phyloP scores from a whole-genome alignment of 2,329 filamentous ascomycete genomes.

The Pseudocercospora ulei region DNA sequence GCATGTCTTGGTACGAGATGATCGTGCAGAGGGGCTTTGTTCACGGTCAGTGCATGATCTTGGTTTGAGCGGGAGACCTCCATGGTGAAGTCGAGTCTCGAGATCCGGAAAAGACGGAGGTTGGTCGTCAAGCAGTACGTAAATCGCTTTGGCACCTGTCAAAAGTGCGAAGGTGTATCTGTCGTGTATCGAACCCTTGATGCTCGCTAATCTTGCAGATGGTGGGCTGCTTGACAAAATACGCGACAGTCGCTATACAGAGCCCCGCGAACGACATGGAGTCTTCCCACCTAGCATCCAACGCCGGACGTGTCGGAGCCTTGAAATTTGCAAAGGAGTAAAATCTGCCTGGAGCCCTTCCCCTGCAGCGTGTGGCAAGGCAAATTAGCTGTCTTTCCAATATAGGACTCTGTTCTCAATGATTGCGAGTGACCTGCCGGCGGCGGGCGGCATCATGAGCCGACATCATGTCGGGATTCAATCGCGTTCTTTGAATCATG shows the following conservation, averaged over 20 bases:
- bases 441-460: too few species aligned
- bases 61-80: too few species aligned
- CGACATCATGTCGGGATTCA: too few species aligned
- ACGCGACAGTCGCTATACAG: slow-evolving; percentile 1
- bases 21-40: too few species aligned
- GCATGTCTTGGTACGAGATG: too few species aligned
- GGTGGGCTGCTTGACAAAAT: slow-evolving; percentile 3
- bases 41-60: too few species aligned
- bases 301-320: not conserved
- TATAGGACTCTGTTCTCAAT: too few species aligned
- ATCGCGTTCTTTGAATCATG: too few species aligned
- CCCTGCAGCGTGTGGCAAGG: too few species aligned
- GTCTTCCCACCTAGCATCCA: not conserved
- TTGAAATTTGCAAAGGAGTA: not conserved
- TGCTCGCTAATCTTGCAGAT: slow-evolving; percentile 5
- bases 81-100: too few species aligned
- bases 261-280: not conserved
- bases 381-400: too few species aligned
- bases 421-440: too few species aligned
- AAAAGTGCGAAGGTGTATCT: slow-evolving; percentile 3
- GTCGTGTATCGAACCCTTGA: not conserved
- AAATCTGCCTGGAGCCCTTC: not conserved
- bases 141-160: slow-evolving; percentile 1
- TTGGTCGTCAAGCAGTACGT: not conserved
- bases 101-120: not conserved